These are phyloP conservation scores for Lecanoromycetidae sp. DNA, from an alignment of 2,329 filamentous ascomycete species.

Conservation along the genomic window DNA sequence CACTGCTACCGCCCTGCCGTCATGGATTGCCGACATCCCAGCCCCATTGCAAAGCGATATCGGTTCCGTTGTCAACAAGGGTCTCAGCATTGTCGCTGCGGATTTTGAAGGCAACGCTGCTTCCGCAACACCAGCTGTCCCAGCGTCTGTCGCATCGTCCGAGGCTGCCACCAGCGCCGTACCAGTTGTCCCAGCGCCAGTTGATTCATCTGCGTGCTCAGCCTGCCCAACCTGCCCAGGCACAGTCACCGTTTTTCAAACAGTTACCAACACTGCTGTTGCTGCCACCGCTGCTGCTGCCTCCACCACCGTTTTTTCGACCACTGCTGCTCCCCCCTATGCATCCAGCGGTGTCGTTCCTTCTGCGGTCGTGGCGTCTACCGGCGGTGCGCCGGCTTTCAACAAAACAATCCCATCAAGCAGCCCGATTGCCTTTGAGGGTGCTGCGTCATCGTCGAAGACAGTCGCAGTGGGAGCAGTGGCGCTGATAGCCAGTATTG, in stretches of 20 bases:
- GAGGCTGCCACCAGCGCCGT: conserved; percentile 6
- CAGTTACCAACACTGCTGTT: conserved; percentile 19
- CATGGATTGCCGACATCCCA: conserved; percentile 5
- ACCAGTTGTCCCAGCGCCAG: conserved; percentile 4
- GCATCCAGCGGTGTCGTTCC: background rate
- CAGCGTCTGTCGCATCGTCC: conserved; percentile 15
- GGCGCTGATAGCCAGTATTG: background rate
- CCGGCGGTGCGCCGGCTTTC: background rate
- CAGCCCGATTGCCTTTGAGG: conserved; percentile 1
- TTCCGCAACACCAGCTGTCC: conserved; percentile 5
- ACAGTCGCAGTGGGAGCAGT: conserved; percentile 2
- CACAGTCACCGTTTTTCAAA: conserved; percentile 15
- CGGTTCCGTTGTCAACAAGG: conserved; percentile 6
- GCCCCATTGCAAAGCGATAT: conserved; percentile 8
- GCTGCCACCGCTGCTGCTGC: background rate
- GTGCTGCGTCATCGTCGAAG: conserved; percentile 6
- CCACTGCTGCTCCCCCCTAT: background rate
- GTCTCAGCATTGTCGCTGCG: conserved; percentile 5
- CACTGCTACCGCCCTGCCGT: conserved; percentile 2
- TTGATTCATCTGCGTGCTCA: conserved; percentile 11
- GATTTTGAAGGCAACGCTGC: background rate
- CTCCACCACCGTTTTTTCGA: background rate
- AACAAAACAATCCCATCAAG: background rate
- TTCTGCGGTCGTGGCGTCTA: background rate
- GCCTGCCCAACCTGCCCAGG: conserved; percentile 13